A percentile compares a stretch with the other conserved stretches of the same genome.
These are phyloP conservation scores for Tricladium varicosporioides DNA, from an alignment of 2,329 filamentous ascomycete species.

Conservation along the genomic window DNA sequence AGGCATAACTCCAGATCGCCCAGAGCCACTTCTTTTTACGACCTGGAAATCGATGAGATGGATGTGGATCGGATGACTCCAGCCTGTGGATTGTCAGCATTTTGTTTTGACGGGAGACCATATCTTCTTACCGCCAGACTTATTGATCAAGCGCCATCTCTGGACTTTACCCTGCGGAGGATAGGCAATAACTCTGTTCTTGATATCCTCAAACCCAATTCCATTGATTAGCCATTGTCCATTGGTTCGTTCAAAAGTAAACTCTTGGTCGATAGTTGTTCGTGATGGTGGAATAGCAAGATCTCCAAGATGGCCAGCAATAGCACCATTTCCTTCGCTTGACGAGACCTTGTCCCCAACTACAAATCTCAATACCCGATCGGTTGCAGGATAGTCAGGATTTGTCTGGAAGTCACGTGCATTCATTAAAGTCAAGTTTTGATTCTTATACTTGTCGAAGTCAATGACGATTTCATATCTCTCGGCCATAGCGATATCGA, in stretches of 20 bases:
- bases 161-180: slow-evolving; percentile 46
- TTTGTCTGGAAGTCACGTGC: slow-evolving; percentile 21
- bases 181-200: slow-evolving; percentile 47
- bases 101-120: neutral
- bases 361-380: slow-evolving; percentile 50
- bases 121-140: slow-evolving; percentile 11
- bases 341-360: slow-evolving; percentile 9
- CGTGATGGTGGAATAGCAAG: slow-evolving; percentile 40
- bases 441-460: slow-evolving; percentile 47
- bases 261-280: slow-evolving; percentile 41
- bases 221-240: slow-evolving; percentile 52
- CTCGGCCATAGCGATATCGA: slow-evolving; percentile 53
- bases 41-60: slow-evolving; percentile 59
- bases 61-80: slow-evolving; percentile 44
- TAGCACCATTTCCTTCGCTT: slow-evolving; percentile 33
- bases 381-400: slow-evolving; percentile 46
- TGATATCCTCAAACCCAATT: slow-evolving; percentile 44
- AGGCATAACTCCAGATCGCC: slow-evolving; percentile 35
- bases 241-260: slow-evolving; percentile 44
- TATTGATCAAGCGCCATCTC: slow-evolving; percentile 35
- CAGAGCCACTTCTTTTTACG: slow-evolving; percentile 43
- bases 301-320: slow-evolving; percentile 35
- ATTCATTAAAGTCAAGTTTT: slow-evolving; percentile 47
- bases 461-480: slow-evolving; percentile 58
- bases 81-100: slow-evolving; percentile 2